Base-by-base conservation (phyloP, 2,329 filamentous ascomycete species). In the Alternaria burnsii region DNA sequence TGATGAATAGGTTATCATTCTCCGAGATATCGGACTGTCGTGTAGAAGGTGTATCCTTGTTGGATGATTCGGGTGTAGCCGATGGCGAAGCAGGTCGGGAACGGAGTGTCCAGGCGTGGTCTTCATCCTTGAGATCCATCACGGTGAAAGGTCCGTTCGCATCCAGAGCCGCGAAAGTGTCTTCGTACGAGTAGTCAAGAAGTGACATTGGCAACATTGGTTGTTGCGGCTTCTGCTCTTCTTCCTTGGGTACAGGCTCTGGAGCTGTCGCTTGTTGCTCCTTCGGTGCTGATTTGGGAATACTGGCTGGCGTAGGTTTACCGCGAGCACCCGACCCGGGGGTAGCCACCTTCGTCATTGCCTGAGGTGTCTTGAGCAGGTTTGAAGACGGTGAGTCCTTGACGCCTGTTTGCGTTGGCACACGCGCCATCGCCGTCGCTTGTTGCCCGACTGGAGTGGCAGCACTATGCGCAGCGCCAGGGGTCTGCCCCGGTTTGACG, bases 1-100 rank as follows among this genome's bases (percentile, higher is more conserved):
- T 78, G 67, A 82, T 80, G 32, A 74, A 66, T 10, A 82, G 65
- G 30, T 78, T 77, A 63, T 81, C 80, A 55, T 77, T 77, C 63
- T 81, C 77, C 20, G 74, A 78, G 22, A 82, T 79, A 55, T 83
- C 81, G 44, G 78, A 81, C 47, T 74, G 76, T 24, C 73, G 71
- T 26, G 77, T 79, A 5, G 72, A 75, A 2, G 75, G 72, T 18
- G 75, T 73, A 65, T 80, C 71, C 65, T 80, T 79, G 26, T 73
- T 68, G 1, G 75, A 74, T 12, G 76, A 77, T 30, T 77, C 75
- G 3, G 77, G 76, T 7, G 72, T 78, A 20, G 69, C 67, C 3
- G 69, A 69, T 4, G 76, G 76, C 5, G 76, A 78, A 28, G 60
- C 71, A 9, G 72, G 71, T 4, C 71, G 71, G 16, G 74, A 76